A percentile compares a stretch with the other conserved stretches of the same genome.
phyloP scores from a whole-genome alignment of 2,329 filamentous ascomycete genomes.

The Neonectria faginata region DNA sequence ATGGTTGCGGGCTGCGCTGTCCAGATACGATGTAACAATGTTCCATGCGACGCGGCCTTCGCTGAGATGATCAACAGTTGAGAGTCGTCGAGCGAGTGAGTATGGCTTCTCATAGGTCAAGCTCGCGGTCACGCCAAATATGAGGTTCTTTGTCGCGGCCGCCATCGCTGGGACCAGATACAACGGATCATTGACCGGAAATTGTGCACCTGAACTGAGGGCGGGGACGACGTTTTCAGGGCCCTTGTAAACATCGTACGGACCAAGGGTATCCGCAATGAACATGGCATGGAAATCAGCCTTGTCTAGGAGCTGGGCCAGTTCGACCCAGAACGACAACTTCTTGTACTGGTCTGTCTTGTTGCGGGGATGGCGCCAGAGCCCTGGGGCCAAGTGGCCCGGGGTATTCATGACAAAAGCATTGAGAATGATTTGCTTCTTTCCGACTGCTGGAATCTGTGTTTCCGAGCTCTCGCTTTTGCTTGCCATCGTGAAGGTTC shows the following conservation, averaged over 20 bases:
- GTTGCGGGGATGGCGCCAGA: conserved; percentile 39
- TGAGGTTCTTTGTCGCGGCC: conserved; percentile 58
- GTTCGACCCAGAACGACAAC: conserved; percentile 56
- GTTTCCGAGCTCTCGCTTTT: background rate
- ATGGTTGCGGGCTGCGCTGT: conserved; percentile 20
- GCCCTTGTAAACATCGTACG: conserved; percentile 50
- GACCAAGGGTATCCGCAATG: conserved; percentile 61
- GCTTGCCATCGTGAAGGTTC: background rate
- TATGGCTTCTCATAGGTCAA: conserved; percentile 53
- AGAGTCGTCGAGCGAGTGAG: conserved; percentile 49
- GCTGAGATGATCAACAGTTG: conserved; percentile 51
- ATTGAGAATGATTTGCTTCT: conserved; percentile 35
- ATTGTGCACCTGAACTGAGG: conserved; percentile 54
- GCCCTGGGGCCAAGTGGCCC: conserved; percentile 29
- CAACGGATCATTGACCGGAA: conserved; percentile 56
- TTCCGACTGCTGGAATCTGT: background rate
- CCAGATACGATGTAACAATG: conserved; percentile 59
- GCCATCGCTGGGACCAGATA: conserved; percentile 57
- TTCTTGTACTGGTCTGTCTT: conserved; percentile 37
- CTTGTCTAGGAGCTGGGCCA: conserved; percentile 58
- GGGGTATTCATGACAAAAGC: conserved; percentile 38
- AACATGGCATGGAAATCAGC: conserved; percentile 64
- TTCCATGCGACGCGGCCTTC: conserved; percentile 58
- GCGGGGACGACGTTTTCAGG: conserved; percentile 28
- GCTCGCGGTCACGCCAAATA: conserved; percentile 51